Base-by-base conservation (phyloP, 2,329 filamentous ascomycete genomes). In the Nothopassalora personata region DNA sequence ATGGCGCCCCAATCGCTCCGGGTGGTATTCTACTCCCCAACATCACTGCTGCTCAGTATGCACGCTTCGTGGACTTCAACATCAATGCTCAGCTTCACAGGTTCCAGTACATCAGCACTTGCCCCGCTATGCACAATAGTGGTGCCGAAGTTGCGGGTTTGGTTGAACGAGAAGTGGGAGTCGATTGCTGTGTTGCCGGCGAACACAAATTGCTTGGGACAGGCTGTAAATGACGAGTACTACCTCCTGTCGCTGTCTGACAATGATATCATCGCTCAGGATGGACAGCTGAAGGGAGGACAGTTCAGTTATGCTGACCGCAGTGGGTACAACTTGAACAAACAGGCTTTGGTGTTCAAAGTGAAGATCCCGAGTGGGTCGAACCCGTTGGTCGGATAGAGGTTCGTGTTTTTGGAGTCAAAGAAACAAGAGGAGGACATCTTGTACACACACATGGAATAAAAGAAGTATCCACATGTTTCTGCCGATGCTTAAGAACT, bases 141-240 rank as follows among this genome's bases (percentile, higher is more conserved):
- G 87, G 86, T 0, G 74, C 72, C 0, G 80, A 86, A 64, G 81
- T 88, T 67, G 67, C 73, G 0, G 74, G 72, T 0, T 72, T 90
- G n/a, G 36, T 69, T 91, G 70, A 90, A 90, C 66, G 87, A 91
- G 77, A 91, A 91, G 70, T 91, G 88, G 88, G 88, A 91, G 76
- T 83, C 82, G 19, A 73, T 91, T 51, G 82, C 83, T 2, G 70
- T 90, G 27, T 79, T 85, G 2, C 85, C 86, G 0, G 81, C 84
- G 6, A 77, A 84, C 65, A 77, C 77, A 1, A 63, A 75, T 49
- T 70, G 71, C 55, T 71, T 73, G 3, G 67, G 70, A n/a, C 57
- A 61, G 1, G 71, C 74, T 43, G 70, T 72, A 23, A 77, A 82
- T 57, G 80, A 83, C 28, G 83, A 89, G 73, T 90, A 84, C 71